Percentiles rank a stretch among this genome's conserved stretches.
Evolutionary conservation across 257 asterid genomes (phyloP).

Genomic region (Verbascum thapsus): DNA sequence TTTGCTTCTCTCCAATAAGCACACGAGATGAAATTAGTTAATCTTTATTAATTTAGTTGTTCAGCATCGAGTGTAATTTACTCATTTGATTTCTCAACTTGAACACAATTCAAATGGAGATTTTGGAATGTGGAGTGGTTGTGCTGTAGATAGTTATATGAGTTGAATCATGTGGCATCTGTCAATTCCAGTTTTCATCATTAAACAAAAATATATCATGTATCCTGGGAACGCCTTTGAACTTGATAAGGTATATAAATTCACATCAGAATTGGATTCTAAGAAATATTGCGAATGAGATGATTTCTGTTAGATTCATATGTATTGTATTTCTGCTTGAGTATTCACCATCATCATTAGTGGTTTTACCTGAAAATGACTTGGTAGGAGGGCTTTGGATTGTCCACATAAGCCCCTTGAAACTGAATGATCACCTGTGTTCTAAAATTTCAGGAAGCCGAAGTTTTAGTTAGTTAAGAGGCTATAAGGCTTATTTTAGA

Average conservation of each 20-base stretch:
- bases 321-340: too few species aligned
- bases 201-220: background rate
- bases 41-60: slow-evolving; percentile 4
- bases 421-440: slow-evolving; percentile 5
- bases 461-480: slow-evolving; percentile 3
- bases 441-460: background rate
- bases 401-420: background rate
- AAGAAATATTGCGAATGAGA: background rate
- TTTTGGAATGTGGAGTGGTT: background rate
- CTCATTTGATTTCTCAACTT: slow-evolving; percentile 1
- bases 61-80: background rate
- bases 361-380: slow-evolving; percentile 3
- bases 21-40: background rate
- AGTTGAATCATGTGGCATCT: slow-evolving; percentile 14
- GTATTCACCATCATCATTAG: too few species aligned
- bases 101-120: background rate
- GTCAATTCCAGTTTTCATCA: slow-evolving; percentile 10
- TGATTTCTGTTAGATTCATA: background rate
- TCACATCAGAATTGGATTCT: background rate
- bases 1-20: background rate
- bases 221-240: background rate
- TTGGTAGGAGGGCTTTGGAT: background rate
- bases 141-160: background rate
- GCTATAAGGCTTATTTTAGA: background rate
- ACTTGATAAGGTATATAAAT: background rate